These are phyloP conservation scores for Gracilaria domingensis DNA, from an alignment of 23 red algal genomes.

Conservation along the genomic window DNA sequence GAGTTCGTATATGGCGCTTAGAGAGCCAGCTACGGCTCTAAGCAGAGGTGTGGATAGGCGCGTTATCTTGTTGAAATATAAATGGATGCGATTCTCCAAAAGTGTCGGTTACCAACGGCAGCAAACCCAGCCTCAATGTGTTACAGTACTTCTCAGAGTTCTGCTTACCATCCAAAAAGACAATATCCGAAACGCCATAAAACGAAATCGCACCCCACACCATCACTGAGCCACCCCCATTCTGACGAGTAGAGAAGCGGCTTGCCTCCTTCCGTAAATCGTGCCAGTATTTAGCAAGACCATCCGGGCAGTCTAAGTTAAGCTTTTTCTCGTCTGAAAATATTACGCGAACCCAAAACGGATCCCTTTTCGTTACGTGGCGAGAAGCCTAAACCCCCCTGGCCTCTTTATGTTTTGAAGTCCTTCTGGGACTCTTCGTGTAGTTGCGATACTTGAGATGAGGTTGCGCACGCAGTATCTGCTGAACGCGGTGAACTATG, in stretches of 20 bases:
- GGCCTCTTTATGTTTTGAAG: too few species aligned
- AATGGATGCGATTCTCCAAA: neutral
- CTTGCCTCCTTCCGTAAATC: neutral
- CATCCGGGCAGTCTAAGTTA: slow-evolving; percentile 16
- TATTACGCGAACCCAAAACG: too few species aligned
- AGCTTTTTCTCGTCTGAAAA: slow-evolving; percentile 19
- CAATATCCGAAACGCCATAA: neutral
- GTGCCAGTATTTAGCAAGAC: neutral
- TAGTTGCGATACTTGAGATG: too few species aligned
- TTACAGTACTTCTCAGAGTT: neutral
- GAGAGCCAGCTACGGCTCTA: neutral
- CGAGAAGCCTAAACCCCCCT: too few species aligned
- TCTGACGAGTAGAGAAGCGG: slow-evolving; percentile 2
- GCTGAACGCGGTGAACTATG: too few species aligned
- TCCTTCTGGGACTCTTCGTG: too few species aligned
- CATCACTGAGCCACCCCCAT: slow-evolving; percentile 7
- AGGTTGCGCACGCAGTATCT: too few species aligned
- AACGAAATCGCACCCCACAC: slow-evolving; percentile 35
- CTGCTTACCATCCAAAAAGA: neutral
- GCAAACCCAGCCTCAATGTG: neutral
- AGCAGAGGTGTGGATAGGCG: slow-evolving; percentile 1
- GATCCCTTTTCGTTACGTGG: too few species aligned
- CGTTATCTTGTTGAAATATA: slow-evolving; percentile 27
- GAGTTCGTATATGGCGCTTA: neutral
- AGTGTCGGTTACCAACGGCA: slow-evolving; percentile 8